A percentile compares a stretch with the other conserved stretches of the same genome.
Evolutionary conservation across 2,329 filamentous ascomycete genomes (phyloP).

Genomic region (Aspergillus sp.): DNA sequence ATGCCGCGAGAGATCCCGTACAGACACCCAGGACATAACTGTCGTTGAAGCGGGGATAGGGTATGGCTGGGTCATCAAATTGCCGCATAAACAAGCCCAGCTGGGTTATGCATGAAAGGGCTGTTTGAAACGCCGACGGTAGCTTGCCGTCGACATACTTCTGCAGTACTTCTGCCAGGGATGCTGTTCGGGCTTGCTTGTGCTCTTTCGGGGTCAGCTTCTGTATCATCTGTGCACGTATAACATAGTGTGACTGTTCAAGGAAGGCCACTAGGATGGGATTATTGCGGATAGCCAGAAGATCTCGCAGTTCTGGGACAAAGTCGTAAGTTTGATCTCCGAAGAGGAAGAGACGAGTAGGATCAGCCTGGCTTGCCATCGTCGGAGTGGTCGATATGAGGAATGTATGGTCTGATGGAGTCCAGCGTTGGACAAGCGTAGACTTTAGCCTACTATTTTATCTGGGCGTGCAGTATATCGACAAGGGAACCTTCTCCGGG

Average conservation of each 20-base stretch:
- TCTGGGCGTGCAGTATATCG: neutral
- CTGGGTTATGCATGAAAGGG: slow-evolving; percentile 10
- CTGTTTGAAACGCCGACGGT: slow-evolving; percentile 7
- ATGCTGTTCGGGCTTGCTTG: slow-evolving; percentile 6
- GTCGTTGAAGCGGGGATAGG: slow-evolving; percentile 4
- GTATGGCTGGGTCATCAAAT: neutral
- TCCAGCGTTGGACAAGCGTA: neutral
- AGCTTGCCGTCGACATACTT: slow-evolving; percentile 3
- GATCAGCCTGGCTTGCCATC: neutral
- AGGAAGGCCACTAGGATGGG: slow-evolving; percentile 14
- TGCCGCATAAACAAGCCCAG: slow-evolving; percentile 13
- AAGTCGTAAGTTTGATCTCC: slow-evolving; percentile 20
- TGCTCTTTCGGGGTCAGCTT: neutral
- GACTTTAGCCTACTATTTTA: neutral
- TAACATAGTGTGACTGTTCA: slow-evolving; percentile 4
- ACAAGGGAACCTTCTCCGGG: neutral
- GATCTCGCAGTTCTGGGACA: neutral
- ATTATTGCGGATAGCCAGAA: neutral
- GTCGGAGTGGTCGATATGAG: neutral
- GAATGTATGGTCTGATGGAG: neutral
- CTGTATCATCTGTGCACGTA: slow-evolving; percentile 11
- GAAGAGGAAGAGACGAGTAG: slow-evolving; percentile 16
- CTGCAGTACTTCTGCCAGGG: slow-evolving; percentile 8
- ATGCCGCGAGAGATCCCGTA: slow-evolving; percentile 34
- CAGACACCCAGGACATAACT: slow-evolving; percentile 28